Conservation (phyloP, 495 filamentous ascomycete genomes). For the Penicillium steckii region DNA sequence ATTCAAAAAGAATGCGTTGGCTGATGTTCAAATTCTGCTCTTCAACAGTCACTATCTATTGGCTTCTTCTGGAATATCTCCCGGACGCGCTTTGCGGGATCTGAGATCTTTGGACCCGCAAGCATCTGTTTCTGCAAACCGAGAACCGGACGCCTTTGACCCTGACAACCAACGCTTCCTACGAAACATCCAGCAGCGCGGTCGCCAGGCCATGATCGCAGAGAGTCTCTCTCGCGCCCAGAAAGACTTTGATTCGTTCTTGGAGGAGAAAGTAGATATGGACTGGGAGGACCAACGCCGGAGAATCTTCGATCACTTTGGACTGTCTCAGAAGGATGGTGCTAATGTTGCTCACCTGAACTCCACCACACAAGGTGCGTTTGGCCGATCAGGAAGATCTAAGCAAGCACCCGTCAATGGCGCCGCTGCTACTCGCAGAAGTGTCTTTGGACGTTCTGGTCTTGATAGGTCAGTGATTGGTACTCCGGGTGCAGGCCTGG, state of each 20-base stretch:
- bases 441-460: conserved; percentile 69
- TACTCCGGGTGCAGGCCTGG: conserved; percentile 58
- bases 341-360: conserved; percentile 39
- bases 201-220: conserved; percentile 84
- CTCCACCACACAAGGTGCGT: conserved; percentile 45
- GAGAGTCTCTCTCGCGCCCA: conserved; percentile 84
- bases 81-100: conserved; percentile 73
- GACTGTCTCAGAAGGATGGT: conserved; percentile 67
- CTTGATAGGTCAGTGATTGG: conserved; percentile 84
- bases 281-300: conserved; percentile 94
- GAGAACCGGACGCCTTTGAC: conserved; percentile 53
- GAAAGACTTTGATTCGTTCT: conserved; percentile 84
- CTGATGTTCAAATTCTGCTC: conserved; percentile 2
- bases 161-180: conserved; percentile 83
- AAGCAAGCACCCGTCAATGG: conserved; percentile 30
- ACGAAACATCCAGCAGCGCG: conserved; percentile 80
- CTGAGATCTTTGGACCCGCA: conserved; percentile 60
- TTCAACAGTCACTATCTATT: conserved; percentile 71
- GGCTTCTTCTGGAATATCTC: conserved; percentile 82
- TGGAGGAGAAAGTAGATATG: conserved; percentile 91
- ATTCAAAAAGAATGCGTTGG: not conserved
- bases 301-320: conserved; percentile 94
- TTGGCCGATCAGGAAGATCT: conserved; percentile 56
- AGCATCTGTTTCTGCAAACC: conserved; percentile 40
- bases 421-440: conserved; percentile 47